These are phyloP conservation scores for Acidiella bohemica DNA, from an alignment of 495 filamentous ascomycete genomes.

Conservation along the genomic window DNA sequence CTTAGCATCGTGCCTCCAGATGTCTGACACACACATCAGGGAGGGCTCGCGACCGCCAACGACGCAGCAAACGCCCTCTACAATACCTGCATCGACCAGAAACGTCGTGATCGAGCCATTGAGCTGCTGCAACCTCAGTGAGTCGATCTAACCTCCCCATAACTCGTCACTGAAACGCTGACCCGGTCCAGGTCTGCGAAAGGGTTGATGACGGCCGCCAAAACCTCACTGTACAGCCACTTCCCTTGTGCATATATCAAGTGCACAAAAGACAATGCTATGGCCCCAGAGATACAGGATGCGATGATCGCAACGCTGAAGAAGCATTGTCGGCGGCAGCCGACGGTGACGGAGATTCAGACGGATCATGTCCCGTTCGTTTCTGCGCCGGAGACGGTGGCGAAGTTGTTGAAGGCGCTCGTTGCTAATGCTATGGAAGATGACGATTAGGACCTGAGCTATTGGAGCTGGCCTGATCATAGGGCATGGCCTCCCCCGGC, in stretches of 20 bases:
- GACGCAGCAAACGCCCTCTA: background rate
- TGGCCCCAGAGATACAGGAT: background rate
- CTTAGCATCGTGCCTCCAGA: background rate
- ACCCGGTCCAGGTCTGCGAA: too few species aligned
- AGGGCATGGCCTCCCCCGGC: too few species aligned
- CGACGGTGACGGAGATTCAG: background rate
- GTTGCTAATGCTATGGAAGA: slow-evolving; percentile 3
- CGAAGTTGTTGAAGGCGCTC: background rate
- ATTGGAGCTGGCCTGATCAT: too few species aligned
- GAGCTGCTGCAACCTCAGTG: background rate
- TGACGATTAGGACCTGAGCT: too few species aligned
- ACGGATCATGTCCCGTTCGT: slow-evolving; percentile 2
- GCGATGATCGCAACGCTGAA: slow-evolving; percentile 1
- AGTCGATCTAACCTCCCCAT: too few species aligned
- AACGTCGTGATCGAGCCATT: background rate
- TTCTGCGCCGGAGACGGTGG: background rate
- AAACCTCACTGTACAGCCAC: background rate
- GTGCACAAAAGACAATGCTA: slow-evolving; percentile 1
- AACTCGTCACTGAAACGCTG: too few species aligned
- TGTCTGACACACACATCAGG: background rate
- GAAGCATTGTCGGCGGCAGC: background rate
- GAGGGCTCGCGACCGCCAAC: background rate
- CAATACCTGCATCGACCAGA: background rate
- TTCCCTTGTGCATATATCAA: slow-evolving; percentile 4
- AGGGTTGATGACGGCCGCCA: background rate